Evolutionary conservation across 139 green algal genomes (phyloP).

Genomic region (Spirogloea muscicola): DNA sequence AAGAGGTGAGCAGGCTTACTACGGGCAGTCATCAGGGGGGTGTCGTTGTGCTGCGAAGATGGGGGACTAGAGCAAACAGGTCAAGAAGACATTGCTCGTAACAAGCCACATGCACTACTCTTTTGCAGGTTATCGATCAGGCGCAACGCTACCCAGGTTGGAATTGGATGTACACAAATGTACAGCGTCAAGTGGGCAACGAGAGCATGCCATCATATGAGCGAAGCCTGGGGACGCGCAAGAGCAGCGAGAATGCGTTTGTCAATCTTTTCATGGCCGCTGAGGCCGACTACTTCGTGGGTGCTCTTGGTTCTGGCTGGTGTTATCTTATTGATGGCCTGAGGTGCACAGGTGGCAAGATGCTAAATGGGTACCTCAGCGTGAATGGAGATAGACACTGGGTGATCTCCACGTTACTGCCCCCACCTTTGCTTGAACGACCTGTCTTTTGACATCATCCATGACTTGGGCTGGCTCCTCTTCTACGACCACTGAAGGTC

Average conservation of each 20-base stretch:
- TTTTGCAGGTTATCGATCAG: neutral
- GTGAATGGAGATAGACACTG: slow-evolving; percentile 21
- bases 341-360: slow-evolving; percentile 7
- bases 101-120: no score
- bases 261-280: slow-evolving; percentile 27
- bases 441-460: no score
- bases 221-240: neutral
- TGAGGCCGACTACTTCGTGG: slow-evolving; percentile 20
- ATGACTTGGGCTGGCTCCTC: no score
- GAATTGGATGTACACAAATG: neutral
- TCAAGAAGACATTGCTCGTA: no score
- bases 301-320: slow-evolving; percentile 18
- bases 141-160: neutral
- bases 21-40: no score
- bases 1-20: slow-evolving; percentile 10
- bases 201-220: slow-evolving; percentile 24
- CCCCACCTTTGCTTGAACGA: no score
- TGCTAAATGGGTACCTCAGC: slow-evolving; percentile 8
- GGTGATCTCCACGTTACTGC: no score
- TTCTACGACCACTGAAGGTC: no score
- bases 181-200: neutral
- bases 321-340: slow-evolving; percentile 15
- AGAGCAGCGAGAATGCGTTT: slow-evolving; percentile 20
- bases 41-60: no score
- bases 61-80: no score